Percentiles rank a stretch among this genome's conserved stretches.
Conservation (phyloP, 352 stramenopile species). For the Phytopythium helicoides region DNA sequence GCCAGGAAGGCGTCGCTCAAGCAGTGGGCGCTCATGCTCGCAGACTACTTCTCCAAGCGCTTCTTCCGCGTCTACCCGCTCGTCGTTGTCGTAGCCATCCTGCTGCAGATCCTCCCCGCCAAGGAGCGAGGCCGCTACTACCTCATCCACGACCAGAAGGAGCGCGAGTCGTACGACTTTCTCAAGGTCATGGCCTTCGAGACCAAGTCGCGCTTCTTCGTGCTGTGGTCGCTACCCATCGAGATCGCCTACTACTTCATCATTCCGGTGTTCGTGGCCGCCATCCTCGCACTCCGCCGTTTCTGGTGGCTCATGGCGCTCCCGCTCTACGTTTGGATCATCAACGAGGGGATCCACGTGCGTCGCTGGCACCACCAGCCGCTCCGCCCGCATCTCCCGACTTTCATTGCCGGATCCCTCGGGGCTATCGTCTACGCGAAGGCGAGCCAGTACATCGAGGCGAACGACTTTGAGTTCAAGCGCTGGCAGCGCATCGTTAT, state of each 20-base stretch:
- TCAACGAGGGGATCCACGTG: constrained; percentile 17
- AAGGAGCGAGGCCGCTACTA: constrained; percentile 26
- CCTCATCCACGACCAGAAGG: constrained; percentile 15
- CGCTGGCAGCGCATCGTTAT: constrained; percentile 12
- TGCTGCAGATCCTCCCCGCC: constrained; percentile 18
- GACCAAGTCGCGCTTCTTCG: constrained; percentile 27
- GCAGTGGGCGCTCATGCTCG: constrained; percentile 18
- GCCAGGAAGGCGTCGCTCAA: constrained; percentile 14
- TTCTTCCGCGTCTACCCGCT: constrained; percentile 37
- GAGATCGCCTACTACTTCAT: constrained; percentile 54
- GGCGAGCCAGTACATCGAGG: constrained; percentile 17
- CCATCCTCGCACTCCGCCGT: constrained; percentile 17
- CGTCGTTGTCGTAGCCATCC: constrained; percentile 17
- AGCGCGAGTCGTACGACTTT: constrained; percentile 26
- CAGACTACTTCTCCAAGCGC: constrained; percentile 35
- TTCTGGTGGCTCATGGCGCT: constrained; percentile 32
- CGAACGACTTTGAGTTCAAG: constrained; percentile 17
- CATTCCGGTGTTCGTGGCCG: constrained; percentile 30
- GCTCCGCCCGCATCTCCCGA: constrained; percentile 27
- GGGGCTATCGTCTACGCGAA: constrained; percentile 32
- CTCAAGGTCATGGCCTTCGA: constrained; percentile 43
- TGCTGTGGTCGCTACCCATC: constrained; percentile 57
- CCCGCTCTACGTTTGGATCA: constrained; percentile 25
- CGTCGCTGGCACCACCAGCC: constrained; percentile 25
- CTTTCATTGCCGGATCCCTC: constrained; percentile 44